phyloP scores from a whole-genome alignment of 768 basidiomycete species.

The Serendipita sp. region DNA sequence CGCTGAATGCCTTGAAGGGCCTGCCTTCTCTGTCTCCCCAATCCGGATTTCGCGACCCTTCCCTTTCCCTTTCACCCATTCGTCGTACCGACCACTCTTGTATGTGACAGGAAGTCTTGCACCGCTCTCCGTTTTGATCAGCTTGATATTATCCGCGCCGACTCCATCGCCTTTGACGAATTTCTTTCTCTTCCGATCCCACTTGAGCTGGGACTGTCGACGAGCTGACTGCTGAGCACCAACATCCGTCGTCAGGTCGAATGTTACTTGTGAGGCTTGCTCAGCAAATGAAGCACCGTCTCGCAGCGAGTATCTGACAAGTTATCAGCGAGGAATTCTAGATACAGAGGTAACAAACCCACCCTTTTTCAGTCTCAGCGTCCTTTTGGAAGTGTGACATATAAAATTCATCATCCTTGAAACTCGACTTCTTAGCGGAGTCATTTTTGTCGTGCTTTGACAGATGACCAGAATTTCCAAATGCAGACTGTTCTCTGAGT shows the following conservation, averaged over 20 bases:
- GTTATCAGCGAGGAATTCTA: not conserved
- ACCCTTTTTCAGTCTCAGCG: slow-evolving; percentile 83
- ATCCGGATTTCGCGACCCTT: slow-evolving; percentile 51
- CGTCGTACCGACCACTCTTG: slow-evolving; percentile 84
- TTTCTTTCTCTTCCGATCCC: slow-evolving; percentile 96
- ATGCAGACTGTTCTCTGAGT: slow-evolving; percentile 37
- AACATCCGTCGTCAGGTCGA: slow-evolving; percentile 75
- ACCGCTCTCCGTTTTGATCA: slow-evolving; percentile 87
- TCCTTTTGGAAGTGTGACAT: slow-evolving; percentile 86
- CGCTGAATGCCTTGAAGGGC: slow-evolving; percentile 19
- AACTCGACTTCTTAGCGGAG: slow-evolving; percentile 23
- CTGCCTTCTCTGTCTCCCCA: slow-evolving; percentile 62
- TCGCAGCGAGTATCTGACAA: slow-evolving; percentile 62
- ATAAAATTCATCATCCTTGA: slow-evolving; percentile 74
- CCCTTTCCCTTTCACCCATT: slow-evolving; percentile 52
- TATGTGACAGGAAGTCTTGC: slow-evolving; percentile 81
- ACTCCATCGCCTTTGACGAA: slow-evolving; percentile 73
- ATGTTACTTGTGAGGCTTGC: slow-evolving; percentile 63
- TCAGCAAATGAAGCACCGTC: slow-evolving; percentile 80
- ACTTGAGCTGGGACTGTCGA: slow-evolving; percentile 51
- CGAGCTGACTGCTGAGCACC: slow-evolving; percentile 37
- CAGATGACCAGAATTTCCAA: slow-evolving; percentile 26
- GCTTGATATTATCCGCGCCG: slow-evolving; percentile 86
- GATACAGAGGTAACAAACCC: slow-evolving; percentile 15
- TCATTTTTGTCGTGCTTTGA: slow-evolving; percentile 28